Base-by-base conservation (phyloP, 2,329 filamentous ascomycete species). In the Aspergillus intermedius region DNA sequence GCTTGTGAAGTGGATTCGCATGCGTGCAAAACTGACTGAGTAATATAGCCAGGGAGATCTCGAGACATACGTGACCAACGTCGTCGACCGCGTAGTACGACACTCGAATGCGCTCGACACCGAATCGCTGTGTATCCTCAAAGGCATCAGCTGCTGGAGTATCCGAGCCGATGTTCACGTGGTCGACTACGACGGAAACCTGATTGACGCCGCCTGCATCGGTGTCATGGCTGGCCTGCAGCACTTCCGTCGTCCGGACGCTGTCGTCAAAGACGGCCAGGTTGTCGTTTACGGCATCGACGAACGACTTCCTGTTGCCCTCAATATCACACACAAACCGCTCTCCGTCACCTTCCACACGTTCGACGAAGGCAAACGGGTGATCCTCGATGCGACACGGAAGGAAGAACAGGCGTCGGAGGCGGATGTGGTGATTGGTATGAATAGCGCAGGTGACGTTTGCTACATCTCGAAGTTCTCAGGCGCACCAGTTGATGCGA, bases 51-150 rank as follows among this genome's bases (percentile, higher is more conserved):
- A 87, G 43, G 91, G 86, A 54, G 87, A 94, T 60, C 80, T 86
- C 48, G 93, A 97, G 72, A 78, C 91, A 2, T 80, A 95, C 39
- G 82, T 97, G 23, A 90, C 91, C 8, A 84, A 91, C 30, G 80
- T 93, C 39, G 83, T 98, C 17, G 93, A 98, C 69, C 95, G 95
- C 73, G 91, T 93, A 7, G 83, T 97, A 52, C 90, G 93, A 39
- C 85, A 93, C 51, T 95, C 91, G 1, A 87, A 87, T 58, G 91
- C 93, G 5, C 81, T 98, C 37, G 91, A 97, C 68, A 95, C 91
- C 30, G 93, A 98, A 71, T 95, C 91, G 3, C 79, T 98, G 41
- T 98, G 93, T 69, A 88, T 98, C 19, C 78, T 96, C 23, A 90
- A 93, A 9, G 91, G 88, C 6, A 78, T 87, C 51, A 95, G 94